Conservation (phyloP, 2,329 filamentous ascomycete species). For the Xylariaceae sp. region DNA sequence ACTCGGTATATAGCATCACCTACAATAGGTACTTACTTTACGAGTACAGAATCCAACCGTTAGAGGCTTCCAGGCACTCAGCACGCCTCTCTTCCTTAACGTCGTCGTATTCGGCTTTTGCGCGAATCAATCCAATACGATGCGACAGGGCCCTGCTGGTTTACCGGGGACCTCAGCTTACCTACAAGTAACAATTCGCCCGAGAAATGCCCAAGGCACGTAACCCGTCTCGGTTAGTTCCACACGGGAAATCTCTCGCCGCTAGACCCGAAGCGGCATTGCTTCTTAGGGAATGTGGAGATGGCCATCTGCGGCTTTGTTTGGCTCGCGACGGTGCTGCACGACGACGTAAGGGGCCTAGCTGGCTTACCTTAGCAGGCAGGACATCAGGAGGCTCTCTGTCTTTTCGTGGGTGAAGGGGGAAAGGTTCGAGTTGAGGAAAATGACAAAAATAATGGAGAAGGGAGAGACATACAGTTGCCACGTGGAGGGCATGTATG, state of each 20-base stretch:
- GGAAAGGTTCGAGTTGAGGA: neutral
- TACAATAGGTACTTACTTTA: too few species aligned
- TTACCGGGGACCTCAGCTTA: too few species aligned
- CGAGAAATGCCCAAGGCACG: too few species aligned
- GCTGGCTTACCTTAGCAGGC: neutral
- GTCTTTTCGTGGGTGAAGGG: too few species aligned
- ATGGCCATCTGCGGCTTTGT: neutral
- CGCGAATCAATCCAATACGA: neutral
- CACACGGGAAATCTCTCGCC: neutral
- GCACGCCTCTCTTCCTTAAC: neutral
- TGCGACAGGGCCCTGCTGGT: neutral
- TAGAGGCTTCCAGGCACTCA: too few species aligned
- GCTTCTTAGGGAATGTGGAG: constrained; percentile 15
- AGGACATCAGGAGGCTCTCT: too few species aligned
- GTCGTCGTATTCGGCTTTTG: neutral
- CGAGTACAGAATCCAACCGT: too few species aligned
- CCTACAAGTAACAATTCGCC: too few species aligned
- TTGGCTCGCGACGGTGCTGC: neutral
- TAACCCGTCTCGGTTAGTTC: neutral
- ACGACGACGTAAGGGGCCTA: neutral
- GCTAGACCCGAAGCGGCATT: constrained; percentile 11
- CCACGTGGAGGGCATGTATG: too few species aligned
- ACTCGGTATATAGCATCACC: too few species aligned
- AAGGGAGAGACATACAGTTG: too few species aligned
- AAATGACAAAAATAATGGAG: too few species aligned